Conservation (phyloP, 176 grass and related monocot genomes). For the Juncus effusus region DNA sequence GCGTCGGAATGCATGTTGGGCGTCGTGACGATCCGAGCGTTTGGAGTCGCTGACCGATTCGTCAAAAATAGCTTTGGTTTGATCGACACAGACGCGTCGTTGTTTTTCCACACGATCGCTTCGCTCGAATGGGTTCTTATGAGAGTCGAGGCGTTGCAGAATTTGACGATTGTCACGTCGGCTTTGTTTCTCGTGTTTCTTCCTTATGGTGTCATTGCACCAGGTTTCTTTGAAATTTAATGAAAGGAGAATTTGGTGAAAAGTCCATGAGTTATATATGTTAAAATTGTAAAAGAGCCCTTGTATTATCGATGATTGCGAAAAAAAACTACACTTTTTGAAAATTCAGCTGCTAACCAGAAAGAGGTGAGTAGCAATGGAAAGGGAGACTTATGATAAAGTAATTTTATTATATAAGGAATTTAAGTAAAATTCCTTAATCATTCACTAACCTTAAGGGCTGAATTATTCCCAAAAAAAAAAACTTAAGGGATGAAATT, state of each 20-base stretch:
- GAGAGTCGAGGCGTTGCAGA: conserved; percentile 80
- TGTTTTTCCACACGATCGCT: conserved; percentile 89
- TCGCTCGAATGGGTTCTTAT: conserved; percentile 87
- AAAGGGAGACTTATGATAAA: too few species aligned
- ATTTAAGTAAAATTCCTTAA: too few species aligned
- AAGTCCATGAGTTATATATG: too few species aligned
- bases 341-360: too few species aligned
- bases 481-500: too few species aligned
- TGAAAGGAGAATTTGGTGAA: not conserved
- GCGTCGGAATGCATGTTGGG: conserved; percentile 75
- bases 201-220: conserved; percentile 62
- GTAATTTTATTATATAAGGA: too few species aligned
- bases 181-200: conserved; percentile 68
- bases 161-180: conserved; percentile 59
- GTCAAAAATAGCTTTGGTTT: conserved; percentile 55
- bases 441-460: too few species aligned
- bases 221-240: conserved; percentile 44
- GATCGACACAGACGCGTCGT: conserved; percentile 68
- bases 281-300: too few species aligned
- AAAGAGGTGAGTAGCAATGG: too few species aligned
- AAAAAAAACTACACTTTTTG: too few species aligned
- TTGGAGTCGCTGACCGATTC: conserved; percentile 55
- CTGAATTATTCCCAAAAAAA: too few species aligned
- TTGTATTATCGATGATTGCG: too few species aligned
- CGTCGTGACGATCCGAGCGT: conserved; percentile 70